Evolutionary conservation across 192 early-diverging fungal species (phyloP).

Genomic region (Coemansia pectinata): DNA sequence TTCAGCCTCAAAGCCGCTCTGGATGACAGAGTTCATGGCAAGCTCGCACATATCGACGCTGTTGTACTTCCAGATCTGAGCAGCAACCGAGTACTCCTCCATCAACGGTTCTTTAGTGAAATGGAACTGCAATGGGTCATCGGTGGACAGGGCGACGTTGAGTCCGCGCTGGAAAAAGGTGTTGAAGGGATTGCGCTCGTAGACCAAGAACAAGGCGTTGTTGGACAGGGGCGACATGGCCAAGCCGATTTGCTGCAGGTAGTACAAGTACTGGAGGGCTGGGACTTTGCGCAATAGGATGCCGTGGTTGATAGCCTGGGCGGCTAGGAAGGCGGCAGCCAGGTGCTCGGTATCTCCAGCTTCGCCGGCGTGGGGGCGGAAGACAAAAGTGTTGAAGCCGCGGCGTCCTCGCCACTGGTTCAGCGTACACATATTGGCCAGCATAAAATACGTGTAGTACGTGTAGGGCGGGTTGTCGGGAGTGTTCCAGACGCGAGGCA

Average conservation of each 20-base stretch:
- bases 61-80: conserved; percentile 96
- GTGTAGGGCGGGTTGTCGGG: conserved; percentile 86
- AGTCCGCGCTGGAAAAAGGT: conserved; percentile 91
- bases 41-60: conserved; percentile 93
- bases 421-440: conserved; percentile 79
- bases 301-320: conserved; percentile 88
- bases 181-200: conserved; percentile 90
- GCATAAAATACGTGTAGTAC: conserved; percentile 92
- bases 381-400: conserved; percentile 89
- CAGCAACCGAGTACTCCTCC: conserved; percentile 94
- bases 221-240: conserved; percentile 97
- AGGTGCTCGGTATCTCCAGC: conserved; percentile 95
- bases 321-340: conserved; percentile 83
- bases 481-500: conserved; percentile 61
- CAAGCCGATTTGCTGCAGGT: conserved; percentile 92
- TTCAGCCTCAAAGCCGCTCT: conserved; percentile 86
- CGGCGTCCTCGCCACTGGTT: conserved; percentile 76
- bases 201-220: conserved; percentile 92
- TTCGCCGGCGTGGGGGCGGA: conserved; percentile 93
- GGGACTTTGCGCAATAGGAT: conserved; percentile 93
- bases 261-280: conserved; percentile 92
- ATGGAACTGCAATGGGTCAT: conserved; percentile 96
- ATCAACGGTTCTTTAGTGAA: conserved; percentile 96
- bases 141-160: conserved; percentile 90
- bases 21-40: conserved; percentile 84